phyloP scores from a whole-genome alignment of 164 flowering plant species.

The Nelumbo lutea region DNA sequence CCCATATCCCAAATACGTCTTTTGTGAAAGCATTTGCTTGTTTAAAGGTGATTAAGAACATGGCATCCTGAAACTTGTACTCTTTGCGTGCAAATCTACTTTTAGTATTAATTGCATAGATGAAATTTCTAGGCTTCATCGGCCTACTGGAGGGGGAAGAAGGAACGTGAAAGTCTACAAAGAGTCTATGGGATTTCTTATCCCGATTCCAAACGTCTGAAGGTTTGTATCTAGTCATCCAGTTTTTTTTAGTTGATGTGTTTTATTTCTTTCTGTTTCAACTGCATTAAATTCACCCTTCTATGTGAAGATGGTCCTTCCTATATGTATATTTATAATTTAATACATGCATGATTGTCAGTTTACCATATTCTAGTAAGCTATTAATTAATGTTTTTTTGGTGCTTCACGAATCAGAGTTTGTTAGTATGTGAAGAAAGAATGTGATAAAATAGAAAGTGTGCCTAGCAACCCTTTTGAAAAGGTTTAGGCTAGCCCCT shows the following conservation, averaged over 20 bases:
- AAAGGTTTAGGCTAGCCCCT: too few relatives aligned
- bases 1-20: slow-evolving; percentile 97
- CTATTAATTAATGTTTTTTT: too few relatives aligned
- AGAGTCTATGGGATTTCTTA: slow-evolving; percentile 97
- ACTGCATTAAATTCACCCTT: too few relatives aligned
- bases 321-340: too few relatives aligned
- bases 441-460: too few relatives aligned
- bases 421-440: too few relatives aligned
- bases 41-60: slow-evolving; percentile 54
- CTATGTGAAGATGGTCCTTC: too few relatives aligned
- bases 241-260: background rate
- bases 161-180: slow-evolving; percentile 91
- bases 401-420: too few relatives aligned
- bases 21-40: slow-evolving; percentile 91
- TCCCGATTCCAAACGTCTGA: slow-evolving; percentile 78
- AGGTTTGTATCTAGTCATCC: slow-evolving; percentile 34
- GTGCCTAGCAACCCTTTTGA: too few relatives aligned
- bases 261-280: too few relatives aligned
- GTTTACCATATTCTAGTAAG: too few relatives aligned
- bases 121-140: slow-evolving; percentile 74
- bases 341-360: too few relatives aligned
- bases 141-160: slow-evolving; percentile 92
- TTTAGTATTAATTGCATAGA: background rate
- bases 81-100: background rate
- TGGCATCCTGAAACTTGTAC: background rate